Evolutionary conservation across 805 yeast genomes (phyloP), one percentile per base, ranked within the genome.

Genomic region (Ogataea kodamae): DNA sequence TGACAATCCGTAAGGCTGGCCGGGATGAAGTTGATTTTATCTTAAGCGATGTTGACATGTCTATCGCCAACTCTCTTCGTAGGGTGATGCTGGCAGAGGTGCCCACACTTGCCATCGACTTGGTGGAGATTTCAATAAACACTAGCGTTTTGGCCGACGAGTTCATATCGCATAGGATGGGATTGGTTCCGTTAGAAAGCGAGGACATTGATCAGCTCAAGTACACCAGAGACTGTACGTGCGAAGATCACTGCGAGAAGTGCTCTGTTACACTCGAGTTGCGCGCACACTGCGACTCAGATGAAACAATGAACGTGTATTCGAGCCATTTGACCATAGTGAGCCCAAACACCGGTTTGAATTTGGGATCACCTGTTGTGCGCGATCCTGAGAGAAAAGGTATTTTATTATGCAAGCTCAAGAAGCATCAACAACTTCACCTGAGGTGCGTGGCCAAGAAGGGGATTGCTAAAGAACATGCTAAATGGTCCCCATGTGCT

Each of bases 111-210:
- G 97, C 98, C 33, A 88, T 92, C 39, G 99, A 92, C 55, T 74
- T 90, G 43, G 98, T 92, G 28, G 97, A 92, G 57, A 83, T 92
- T 44, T 95, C 87, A 54, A 78, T 75, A 30, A 92, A 92, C 64
- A 87, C 97, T 2, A 80, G 95, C 9, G 98, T 92, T 13, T 67
- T 92, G 41, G 97, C 98, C 3, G 99, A 92, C 61, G 99, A 92
- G 62, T 92, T 92, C 56, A 75, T 92, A 39, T 79, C 97, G 18
- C 99, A 92, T 62, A 71, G 99, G 56, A 65, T 92, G 43, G 99
- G 99, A 25, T 69, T 92, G 35, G 78, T 92, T 40, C 99, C 99
- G 2, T 67, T 92, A 28, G 82, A 81, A 46, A 78, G 94, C 49
- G 76, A 78, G 25, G 90, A 85, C 41, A 87, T 89, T 27, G 96